Conservation (phyloP, 2,329 filamentous ascomycete species). For the Didymella arachidicola region DNA sequence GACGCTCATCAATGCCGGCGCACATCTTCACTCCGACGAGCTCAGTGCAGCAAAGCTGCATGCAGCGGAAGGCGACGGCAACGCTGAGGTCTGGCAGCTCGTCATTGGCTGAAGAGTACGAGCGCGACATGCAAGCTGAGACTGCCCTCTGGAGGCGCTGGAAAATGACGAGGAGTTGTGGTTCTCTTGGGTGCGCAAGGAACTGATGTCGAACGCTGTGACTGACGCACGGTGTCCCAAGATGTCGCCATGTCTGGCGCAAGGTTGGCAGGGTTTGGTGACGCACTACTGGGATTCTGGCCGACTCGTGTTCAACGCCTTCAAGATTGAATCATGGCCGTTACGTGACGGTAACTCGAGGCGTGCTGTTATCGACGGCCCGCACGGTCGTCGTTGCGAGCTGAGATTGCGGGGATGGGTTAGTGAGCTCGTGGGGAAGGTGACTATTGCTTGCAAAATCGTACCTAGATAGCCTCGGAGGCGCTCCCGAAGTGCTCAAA, state of each 20-base stretch:
- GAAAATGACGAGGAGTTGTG: slow-evolving; percentile 41
- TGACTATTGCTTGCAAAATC: slow-evolving; percentile 11
- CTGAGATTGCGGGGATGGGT: slow-evolving; percentile 17
- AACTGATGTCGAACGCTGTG: slow-evolving; percentile 22
- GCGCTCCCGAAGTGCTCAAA: slow-evolving; percentile 6
- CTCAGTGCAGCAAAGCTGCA: slow-evolving; percentile 60
- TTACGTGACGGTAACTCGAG: slow-evolving; percentile 32
- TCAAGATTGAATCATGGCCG: slow-evolving; percentile 28
- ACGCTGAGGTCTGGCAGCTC: slow-evolving; percentile 42
- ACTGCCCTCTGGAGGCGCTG: slow-evolving; percentile 14
- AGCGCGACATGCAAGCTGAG: slow-evolving; percentile 16
- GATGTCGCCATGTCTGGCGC: slow-evolving; percentile 40
- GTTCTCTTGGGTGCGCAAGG: slow-evolving; percentile 32
- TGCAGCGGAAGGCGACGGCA: slow-evolving; percentile 45
- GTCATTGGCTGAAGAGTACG: slow-evolving; percentile 42
- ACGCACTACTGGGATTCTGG: slow-evolving; percentile 30
- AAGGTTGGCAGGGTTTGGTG: slow-evolving; percentile 36
- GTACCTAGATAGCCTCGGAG: slow-evolving; percentile 2
- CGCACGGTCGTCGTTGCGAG: slow-evolving; percentile 19
- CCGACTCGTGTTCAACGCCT: slow-evolving; percentile 27
- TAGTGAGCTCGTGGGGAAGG: slow-evolving; percentile 17
- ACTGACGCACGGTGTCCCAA: slow-evolving; percentile 30
- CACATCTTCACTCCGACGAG: slow-evolving; percentile 67
- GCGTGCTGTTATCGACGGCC: slow-evolving; percentile 26
- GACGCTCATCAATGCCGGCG: slow-evolving; percentile 63